A percentile compares a stretch with the other conserved stretches of the same genome.
These are phyloP conservation scores for Rhizoclosmatium globosum DNA, from an alignment of 192 early-diverging fungal genomes.

Conservation along the genomic window DNA sequence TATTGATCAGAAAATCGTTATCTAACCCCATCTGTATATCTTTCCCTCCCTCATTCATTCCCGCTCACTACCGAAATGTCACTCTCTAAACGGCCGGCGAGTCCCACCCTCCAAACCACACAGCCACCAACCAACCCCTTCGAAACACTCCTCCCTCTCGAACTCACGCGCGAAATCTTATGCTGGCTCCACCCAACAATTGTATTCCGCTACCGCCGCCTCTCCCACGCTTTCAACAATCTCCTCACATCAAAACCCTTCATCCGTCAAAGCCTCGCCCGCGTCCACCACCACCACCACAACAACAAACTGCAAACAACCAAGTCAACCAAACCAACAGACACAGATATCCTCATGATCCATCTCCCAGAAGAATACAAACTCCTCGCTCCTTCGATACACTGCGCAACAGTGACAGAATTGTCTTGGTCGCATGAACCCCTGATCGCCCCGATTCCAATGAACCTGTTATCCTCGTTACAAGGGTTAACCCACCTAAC, in stretches of 20 bases:
- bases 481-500: not conserved
- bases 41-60: too few species aligned
- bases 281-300: not conserved
- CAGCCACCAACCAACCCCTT: not conserved
- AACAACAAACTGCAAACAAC: not conserved
- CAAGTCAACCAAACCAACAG: not conserved
- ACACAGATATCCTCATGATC: not conserved
- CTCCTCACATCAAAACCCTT: not conserved
- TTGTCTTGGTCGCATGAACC: not conserved
- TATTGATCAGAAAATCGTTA: too few species aligned
- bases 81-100: not conserved
- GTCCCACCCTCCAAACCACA: not conserved
- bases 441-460: not conserved
- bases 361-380: not conserved
- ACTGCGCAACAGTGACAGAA: not conserved
- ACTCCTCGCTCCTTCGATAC: not conserved
- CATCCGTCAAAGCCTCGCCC: not conserved
- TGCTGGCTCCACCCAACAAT: not conserved
- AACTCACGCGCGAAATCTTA: slow-evolving; percentile 1
- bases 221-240: not conserved
- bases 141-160: not conserved
- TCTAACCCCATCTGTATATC: too few species aligned
- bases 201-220: slow-evolving; percentile 1
- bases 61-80: too few species aligned
- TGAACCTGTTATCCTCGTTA: not conserved